phyloP scores from a whole-genome alignment of 345 rosid genomes.

The Eucalyptus tenuipes region DNA sequence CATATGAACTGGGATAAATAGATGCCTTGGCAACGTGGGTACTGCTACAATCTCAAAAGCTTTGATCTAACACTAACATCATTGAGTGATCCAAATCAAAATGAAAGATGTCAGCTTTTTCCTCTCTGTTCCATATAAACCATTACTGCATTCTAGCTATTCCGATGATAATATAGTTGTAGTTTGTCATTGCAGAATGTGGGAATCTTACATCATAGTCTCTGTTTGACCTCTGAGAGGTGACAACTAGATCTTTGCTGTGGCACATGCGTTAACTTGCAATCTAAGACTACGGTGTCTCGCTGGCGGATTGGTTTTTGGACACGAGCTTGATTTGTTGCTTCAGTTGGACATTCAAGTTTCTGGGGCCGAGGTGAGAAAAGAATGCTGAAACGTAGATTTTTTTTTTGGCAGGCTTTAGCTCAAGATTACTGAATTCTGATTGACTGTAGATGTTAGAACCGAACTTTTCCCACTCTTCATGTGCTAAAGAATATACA shows the following conservation, averaged over 20 bases:
- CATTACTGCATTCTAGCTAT: not conserved
- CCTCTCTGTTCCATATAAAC: not conserved
- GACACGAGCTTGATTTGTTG: too few species aligned
- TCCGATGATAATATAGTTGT: not conserved
- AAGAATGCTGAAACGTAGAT: not conserved
- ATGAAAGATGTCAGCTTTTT: not conserved
- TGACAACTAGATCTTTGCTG: not conserved
- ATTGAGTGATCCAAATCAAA: not conserved
- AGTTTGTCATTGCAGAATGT: not conserved
- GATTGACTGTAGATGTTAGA: too few species aligned
- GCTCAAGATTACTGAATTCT: not conserved
- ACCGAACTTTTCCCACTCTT: too few species aligned
- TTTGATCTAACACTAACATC: too few species aligned
- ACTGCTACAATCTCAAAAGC: too few species aligned
- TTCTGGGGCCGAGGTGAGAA: rapidly evolving
- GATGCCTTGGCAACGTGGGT: rapidly evolving
- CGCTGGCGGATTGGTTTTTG: not conserved
- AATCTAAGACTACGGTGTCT: not conserved
- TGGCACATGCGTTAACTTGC: not conserved
- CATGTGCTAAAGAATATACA: not conserved
- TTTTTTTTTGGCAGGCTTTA: not conserved
- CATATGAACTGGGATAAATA: too few species aligned
- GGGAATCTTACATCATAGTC: not conserved
- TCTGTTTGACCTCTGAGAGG: not conserved
- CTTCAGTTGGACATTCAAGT: not conserved